These are phyloP conservation scores for Suillus subaureus DNA, from an alignment of 768 basidiomycete species.

Conservation along the genomic window DNA sequence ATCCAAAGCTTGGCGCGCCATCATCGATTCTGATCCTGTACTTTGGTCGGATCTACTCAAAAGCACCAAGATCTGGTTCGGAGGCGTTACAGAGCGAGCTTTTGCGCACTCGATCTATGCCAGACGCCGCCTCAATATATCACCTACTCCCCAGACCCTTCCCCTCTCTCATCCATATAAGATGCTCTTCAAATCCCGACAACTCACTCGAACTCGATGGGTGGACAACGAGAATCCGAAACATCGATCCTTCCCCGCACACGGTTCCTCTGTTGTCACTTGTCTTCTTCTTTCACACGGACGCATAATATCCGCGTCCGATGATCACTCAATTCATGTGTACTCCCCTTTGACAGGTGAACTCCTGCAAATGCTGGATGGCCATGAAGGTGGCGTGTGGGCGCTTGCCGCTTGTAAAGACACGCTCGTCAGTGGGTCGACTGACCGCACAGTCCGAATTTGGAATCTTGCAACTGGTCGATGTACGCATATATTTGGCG, in stretches of 20 bases:
- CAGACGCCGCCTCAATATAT: slow-evolving; percentile 49
- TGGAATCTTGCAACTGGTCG: slow-evolving; percentile 82
- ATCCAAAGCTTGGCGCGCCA: slow-evolving; percentile 85
- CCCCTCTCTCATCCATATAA: slow-evolving; percentile 88
- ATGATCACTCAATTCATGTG: slow-evolving; percentile 95
- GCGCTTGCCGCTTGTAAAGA: slow-evolving; percentile 90
- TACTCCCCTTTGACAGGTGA: slow-evolving; percentile 87
- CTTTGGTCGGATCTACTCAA: slow-evolving; percentile 90
- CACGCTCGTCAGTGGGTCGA: slow-evolving; percentile 88
- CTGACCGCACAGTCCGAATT: slow-evolving; percentile 90
- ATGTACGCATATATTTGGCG: slow-evolving; percentile 93
- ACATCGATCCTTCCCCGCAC: slow-evolving; percentile 83
- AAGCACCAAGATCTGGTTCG: slow-evolving; percentile 87
- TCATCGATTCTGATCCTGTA: slow-evolving; percentile 87
- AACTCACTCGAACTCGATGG: slow-evolving; percentile 81
- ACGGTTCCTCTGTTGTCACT: slow-evolving; percentile 90
- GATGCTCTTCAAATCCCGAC: slow-evolving; percentile 89
- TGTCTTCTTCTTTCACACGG: slow-evolving; percentile 93
- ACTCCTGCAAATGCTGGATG: slow-evolving; percentile 72
- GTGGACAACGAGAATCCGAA: slow-evolving; percentile 70
- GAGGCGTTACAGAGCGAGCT: slow-evolving; percentile 78
- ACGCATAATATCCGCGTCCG: slow-evolving; percentile 95
- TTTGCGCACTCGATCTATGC: slow-evolving; percentile 75
- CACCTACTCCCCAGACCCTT: slow-evolving; percentile 47
- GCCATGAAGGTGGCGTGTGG: slow-evolving; percentile 97